These are phyloP conservation scores for Bipolaris zeicola DNA, from an alignment of 2,329 filamentous ascomycete genomes.

Conservation along the genomic window DNA sequence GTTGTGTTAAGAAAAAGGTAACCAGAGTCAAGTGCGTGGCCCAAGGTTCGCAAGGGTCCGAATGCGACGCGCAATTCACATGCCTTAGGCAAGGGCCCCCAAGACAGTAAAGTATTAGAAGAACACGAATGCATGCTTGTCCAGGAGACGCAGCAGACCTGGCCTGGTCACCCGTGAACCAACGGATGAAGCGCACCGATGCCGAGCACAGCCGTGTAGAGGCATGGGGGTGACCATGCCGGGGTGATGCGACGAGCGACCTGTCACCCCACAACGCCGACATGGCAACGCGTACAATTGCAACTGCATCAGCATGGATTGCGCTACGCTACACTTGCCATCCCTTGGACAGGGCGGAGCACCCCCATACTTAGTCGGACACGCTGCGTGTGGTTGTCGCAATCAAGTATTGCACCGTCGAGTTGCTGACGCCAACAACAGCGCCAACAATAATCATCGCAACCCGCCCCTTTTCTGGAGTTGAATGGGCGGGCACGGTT, in stretches of 20 bases:
- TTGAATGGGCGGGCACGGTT: not conserved
- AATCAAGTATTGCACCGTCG: too few species aligned
- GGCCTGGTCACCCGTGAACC: not conserved
- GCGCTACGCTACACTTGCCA: too few species aligned
- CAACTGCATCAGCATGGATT: too few species aligned
- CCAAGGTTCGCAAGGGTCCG: not conserved
- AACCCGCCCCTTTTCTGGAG: not conserved
- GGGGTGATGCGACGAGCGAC: not conserved
- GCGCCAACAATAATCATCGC: not conserved
- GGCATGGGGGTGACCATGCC: not conserved
- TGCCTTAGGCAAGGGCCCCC: not conserved
- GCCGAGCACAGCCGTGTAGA: constrained; percentile 4
- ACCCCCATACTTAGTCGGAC: too few species aligned
- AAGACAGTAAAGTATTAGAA: not conserved
- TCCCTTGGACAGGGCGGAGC: not conserved
- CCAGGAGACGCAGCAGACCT: too few species aligned
- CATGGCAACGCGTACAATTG: not conserved
- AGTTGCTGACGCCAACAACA: not conserved
- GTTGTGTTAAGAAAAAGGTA: not conserved
- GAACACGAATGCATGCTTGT: too few species aligned
- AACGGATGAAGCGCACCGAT: not conserved
- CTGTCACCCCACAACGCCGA: not conserved
- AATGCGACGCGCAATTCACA: constrained; percentile 7
- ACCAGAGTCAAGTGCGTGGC: not conserved
- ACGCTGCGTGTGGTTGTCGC: too few species aligned